Evolutionary conservation across 75 land plant genomes (phyloP).

Genomic region (Cunninghamia lanceolata): DNA sequence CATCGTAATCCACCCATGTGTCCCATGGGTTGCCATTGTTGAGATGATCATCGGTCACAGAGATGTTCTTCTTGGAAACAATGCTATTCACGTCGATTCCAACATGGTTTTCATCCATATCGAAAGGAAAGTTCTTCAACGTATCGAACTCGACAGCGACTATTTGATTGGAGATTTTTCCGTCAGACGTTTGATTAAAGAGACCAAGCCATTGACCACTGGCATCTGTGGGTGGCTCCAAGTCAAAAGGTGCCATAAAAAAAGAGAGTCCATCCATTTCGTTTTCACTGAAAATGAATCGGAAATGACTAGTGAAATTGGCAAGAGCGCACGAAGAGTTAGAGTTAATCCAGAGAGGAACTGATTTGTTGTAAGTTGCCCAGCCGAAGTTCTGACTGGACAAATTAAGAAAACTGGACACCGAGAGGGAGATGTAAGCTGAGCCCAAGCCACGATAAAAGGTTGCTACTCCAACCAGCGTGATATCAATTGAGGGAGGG

Average conservation of each 20-base stretch:
- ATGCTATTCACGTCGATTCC: constrained; percentile 19
- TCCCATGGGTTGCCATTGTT: constrained; percentile 11
- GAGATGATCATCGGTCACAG: neutral
- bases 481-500: neutral
- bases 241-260: constrained; percentile 25
- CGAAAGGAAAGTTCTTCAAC: constrained; percentile 7
- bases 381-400: constrained; percentile 10
- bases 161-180: neutral
- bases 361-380: constrained; percentile 19
- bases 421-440: neutral
- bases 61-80: too few species aligned
- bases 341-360: constrained; percentile 20
- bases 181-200: neutral
- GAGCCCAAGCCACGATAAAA: too few species aligned
- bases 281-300: constrained; percentile 11
- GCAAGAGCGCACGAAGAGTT: constrained; percentile 9
- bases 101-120: constrained; percentile 15
- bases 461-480: neutral
- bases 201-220: constrained; percentile 32
- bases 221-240: constrained; percentile 5
- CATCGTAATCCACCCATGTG: constrained; percentile 50
- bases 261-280: constrained; percentile 43
- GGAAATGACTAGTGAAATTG: constrained; percentile 40
- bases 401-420: too few species aligned
- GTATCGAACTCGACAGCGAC: constrained; percentile 26